These are phyloP conservation scores for Cymodocea nodosa DNA, from an alignment of 116 monocot genomes.

Conservation along the genomic window DNA sequence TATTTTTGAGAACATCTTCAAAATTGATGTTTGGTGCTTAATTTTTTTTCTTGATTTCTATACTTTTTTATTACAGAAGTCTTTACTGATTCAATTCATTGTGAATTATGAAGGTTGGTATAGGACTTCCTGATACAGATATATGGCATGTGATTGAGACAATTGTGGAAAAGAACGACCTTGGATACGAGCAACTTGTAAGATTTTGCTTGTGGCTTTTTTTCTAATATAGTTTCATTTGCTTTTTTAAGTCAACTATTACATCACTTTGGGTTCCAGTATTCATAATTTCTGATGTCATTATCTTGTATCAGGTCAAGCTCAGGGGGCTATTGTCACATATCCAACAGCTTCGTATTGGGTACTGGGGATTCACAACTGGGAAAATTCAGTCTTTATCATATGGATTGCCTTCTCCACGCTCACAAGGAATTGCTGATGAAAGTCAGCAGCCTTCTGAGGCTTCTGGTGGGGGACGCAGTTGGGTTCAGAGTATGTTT, in stretches of 20 bases:
- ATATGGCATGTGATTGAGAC: constrained; percentile 88
- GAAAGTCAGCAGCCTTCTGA: constrained; percentile 73
- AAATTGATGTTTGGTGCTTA: background rate
- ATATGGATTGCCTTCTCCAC: constrained; percentile 78
- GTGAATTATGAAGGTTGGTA: constrained; percentile 46
- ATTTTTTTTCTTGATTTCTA: background rate
- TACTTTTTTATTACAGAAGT: background rate
- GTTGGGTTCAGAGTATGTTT: constrained; percentile 99
- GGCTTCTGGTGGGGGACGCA: constrained; percentile 80
- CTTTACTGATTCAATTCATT: background rate
- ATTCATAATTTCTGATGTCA: background rate
- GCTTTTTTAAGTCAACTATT: background rate
- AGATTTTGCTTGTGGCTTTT: constrained; percentile 2
- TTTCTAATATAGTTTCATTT: background rate
- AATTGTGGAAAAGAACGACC: constrained; percentile 84
- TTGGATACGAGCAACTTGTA: constrained; percentile 94
- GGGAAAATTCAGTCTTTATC: constrained; percentile 38
- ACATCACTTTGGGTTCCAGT: background rate
- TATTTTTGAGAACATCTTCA: background rate
- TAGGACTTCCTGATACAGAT: constrained; percentile 78
- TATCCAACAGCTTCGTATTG: constrained; percentile 81
- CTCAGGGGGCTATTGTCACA: constrained; percentile 79
- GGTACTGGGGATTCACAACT: constrained; percentile 77
- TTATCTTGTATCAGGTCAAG: constrained; percentile 47
- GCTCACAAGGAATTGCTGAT: constrained; percentile 52